Evolutionary conservation across 2,329 filamentous ascomycete species (phyloP).

Genomic region (Aspergillus spinulosporus): DNA sequence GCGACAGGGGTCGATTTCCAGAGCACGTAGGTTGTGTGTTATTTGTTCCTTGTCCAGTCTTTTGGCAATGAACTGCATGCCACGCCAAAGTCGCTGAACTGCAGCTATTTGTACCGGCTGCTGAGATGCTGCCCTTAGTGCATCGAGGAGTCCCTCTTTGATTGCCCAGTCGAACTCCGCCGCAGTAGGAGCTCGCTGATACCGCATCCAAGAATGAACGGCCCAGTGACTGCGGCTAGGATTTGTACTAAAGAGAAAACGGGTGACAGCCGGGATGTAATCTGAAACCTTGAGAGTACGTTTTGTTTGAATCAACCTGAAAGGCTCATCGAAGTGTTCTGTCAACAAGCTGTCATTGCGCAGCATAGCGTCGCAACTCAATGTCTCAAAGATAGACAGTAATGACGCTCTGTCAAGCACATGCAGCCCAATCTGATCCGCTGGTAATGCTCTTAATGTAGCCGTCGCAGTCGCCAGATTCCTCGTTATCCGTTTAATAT

Average conservation of each 20-base stretch:
- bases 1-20: slow-evolving; percentile 69
- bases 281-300: slow-evolving; percentile 74
- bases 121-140: slow-evolving; percentile 63
- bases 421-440: slow-evolving; percentile 52
- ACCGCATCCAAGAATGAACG: slow-evolving; percentile 64
- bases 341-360: slow-evolving; percentile 54
- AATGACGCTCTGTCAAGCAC: slow-evolving; percentile 62
- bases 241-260: slow-evolving; percentile 78
- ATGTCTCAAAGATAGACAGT: slow-evolving; percentile 80
- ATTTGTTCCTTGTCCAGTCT: slow-evolving; percentile 73
- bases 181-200: slow-evolving; percentile 63
- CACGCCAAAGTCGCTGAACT: slow-evolving; percentile 77
- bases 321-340: slow-evolving; percentile 75
- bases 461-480: slow-evolving; percentile 60
- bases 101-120: slow-evolving; percentile 49
- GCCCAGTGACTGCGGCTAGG: slow-evolving; percentile 67
- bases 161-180: slow-evolving; percentile 88
- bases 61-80: slow-evolving; percentile 70
- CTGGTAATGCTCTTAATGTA: slow-evolving; percentile 54
- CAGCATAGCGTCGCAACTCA: slow-evolving; percentile 81
- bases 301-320: slow-evolving; percentile 74
- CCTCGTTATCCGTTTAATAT: slow-evolving; percentile 61
- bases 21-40: slow-evolving; percentile 71
- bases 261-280: slow-evolving; percentile 77
- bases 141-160: slow-evolving; percentile 67